Evolutionary conservation across 768 basidiomycete species (phyloP), one percentile per base, ranked within the genome.

Genomic region (Pulveroboletus sp.): DNA sequence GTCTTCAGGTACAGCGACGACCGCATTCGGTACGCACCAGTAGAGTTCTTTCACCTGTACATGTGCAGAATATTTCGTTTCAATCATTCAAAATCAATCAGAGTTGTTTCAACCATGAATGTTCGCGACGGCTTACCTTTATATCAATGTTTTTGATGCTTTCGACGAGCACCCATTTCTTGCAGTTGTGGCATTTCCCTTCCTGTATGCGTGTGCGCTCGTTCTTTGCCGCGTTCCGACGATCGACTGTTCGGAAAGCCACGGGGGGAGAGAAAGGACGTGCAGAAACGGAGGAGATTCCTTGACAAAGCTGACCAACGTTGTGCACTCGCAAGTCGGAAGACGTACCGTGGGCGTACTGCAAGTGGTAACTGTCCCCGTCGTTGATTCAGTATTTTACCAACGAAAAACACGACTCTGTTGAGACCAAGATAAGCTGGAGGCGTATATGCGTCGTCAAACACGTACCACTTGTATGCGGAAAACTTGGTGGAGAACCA

Each of bases 401-500:
- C 8, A 41, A 23, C 22, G 30, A 38, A 37, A 36, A 42, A 47
- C 14, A 22, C 32, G 39, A 56, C 67, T 52, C 65, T 68, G 43
- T 54, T 20, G 35, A 17, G 42, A 34, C 20, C 11, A 6, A 35
- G n/a, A 48, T 55, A 17, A 54, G 52, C 17, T n/a, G 19, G 37
- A 47, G 37, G 13, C 27, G 27, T 27, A 13, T n/a, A 20, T 31
- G 43, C 26, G n/a, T 7, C 24, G 19, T 34, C 16, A 34, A 16
- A 38, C 20, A 74, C 78, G 14, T 50, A 83, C 85, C 72, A 89
- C 87, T 90, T 89, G 72, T 82, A 89, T 17, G 88, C 88, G 13
- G 83, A 86, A 60, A 85, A 83, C 57, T 89, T 89, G 79, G 82
- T 89, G 2, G 81, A 78, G 29, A 89, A 66, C 89, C 89, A 91